Evolutionary conservation across 768 basidiomycete genomes (phyloP).

Genomic region (Amylocystis lapponica): DNA sequence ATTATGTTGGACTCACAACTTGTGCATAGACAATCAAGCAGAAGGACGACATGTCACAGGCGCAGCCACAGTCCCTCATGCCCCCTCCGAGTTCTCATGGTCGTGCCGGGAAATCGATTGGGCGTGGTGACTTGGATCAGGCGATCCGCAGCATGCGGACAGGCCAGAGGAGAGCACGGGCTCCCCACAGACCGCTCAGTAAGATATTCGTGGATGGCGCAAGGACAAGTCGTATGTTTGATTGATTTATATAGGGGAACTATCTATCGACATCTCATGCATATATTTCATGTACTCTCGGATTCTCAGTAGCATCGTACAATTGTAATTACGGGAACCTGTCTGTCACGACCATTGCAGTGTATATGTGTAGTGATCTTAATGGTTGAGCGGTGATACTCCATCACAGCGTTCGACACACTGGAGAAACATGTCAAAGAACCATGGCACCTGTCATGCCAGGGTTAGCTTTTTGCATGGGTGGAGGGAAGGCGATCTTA

Average conservation of each 20-base stretch:
- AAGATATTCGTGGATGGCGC: slow-evolving; percentile 77
- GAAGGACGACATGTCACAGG: slow-evolving; percentile 12
- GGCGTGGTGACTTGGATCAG: slow-evolving; percentile 77
- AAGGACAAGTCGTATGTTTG: slow-evolving; percentile 25
- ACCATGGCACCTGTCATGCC: slow-evolving; percentile 46
- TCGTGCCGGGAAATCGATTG: slow-evolving; percentile 48
- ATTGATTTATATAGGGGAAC: slow-evolving; percentile 12
- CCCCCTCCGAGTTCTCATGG: slow-evolving; percentile 35
- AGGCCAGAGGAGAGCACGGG: slow-evolving; percentile 50
- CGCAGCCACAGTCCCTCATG: slow-evolving; percentile 25
- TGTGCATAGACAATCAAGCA: slow-evolving; percentile 39
- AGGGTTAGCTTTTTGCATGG: not conserved
- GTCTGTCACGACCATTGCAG: not conserved
- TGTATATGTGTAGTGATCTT: not conserved
- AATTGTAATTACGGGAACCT: too few species aligned
- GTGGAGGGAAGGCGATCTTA: too few species aligned
- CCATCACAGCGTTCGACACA: slow-evolving; percentile 54
- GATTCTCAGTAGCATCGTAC: not conserved
- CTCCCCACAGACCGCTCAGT: slow-evolving; percentile 49
- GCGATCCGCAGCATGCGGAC: slow-evolving; percentile 77
- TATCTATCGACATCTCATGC: slow-evolving; percentile 5
- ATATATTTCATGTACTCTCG: not conserved
- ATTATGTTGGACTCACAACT: not conserved
- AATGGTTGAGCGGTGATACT: slow-evolving; percentile 54
- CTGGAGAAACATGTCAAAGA: slow-evolving; percentile 62